These are phyloP conservation scores for Calonectria pseudoturangicola DNA, from an alignment of 2,329 filamentous ascomycete genomes.

Conservation along the genomic window DNA sequence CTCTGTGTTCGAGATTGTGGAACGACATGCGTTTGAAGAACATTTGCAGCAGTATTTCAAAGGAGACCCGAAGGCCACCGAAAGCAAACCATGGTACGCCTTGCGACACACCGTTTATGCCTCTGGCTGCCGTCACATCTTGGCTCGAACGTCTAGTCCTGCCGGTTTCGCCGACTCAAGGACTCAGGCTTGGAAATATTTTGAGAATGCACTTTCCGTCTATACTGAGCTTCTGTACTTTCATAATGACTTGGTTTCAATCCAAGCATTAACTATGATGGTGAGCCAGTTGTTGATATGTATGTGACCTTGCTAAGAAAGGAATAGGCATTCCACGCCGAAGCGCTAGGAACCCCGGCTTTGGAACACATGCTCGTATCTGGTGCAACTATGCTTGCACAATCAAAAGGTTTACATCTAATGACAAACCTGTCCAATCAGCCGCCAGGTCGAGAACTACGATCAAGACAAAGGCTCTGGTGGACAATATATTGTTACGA, in stretches of 20 bases:
- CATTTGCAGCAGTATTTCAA: conserved; percentile 9
- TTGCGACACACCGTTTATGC: conserved; percentile 24
- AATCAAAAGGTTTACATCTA: conserved; percentile 19
- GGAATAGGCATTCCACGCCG: conserved; percentile 20
- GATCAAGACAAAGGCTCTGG: conserved; percentile 17
- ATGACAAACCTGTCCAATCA: background rate
- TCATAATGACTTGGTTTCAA: conserved; percentile 2
- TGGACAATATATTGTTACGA: conserved; percentile 29
- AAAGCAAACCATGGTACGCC: conserved; percentile 24
- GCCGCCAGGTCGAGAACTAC: background rate
- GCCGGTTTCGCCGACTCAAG: conserved; percentile 1
- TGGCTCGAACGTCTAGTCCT: conserved; percentile 2
- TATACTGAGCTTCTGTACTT: conserved; percentile 25
- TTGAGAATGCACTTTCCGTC: conserved; percentile 28
- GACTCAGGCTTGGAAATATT: conserved; percentile 26
- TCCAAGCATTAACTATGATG: conserved; percentile 26
- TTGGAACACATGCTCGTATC: conserved; percentile 30
- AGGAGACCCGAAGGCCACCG: background rate
- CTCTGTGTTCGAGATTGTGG: conserved; percentile 11
- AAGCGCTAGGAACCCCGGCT: conserved; percentile 13
- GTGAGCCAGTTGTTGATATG: background rate
- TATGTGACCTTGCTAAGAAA: background rate
- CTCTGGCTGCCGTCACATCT: conserved; percentile 2
- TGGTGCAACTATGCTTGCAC: conserved; percentile 12
- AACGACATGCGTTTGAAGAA: background rate